phyloP scores from a whole-genome alignment of 129 eudicot genomes.

The Rutidosis leptorrhynchoides region DNA sequence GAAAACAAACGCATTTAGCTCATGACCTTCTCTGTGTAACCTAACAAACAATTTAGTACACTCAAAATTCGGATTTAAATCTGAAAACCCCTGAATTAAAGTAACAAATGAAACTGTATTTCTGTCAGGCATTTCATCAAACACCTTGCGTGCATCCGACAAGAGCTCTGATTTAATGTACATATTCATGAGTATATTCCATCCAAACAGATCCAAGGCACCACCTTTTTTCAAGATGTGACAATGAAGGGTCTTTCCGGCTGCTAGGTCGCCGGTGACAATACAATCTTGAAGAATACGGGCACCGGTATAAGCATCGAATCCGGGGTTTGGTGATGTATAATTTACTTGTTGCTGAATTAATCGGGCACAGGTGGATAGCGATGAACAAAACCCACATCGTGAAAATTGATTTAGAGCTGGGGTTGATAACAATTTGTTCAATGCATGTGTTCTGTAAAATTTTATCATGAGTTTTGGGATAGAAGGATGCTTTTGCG shows the following conservation, averaged over 20 bases:
- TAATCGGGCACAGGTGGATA: slow-evolving; percentile 23
- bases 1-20: slow-evolving; percentile 69
- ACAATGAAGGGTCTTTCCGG: slow-evolving; percentile 56
- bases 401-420: slow-evolving; percentile 4
- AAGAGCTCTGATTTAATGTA: slow-evolving; percentile 40
- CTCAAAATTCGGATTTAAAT: slow-evolving; percentile 25
- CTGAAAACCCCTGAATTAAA: slow-evolving; percentile 48
- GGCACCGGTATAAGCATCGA: slow-evolving; percentile 42
- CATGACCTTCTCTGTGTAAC: slow-evolving; percentile 66
- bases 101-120: slow-evolving; percentile 65
- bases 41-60: slow-evolving; percentile 46
- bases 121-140: slow-evolving; percentile 67
- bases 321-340: slow-evolving; percentile 23
- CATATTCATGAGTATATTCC: slow-evolving; percentile 59
- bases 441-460: slow-evolving; percentile 8
- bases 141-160: slow-evolving; percentile 47
- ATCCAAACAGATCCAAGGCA: slow-evolving; percentile 62
- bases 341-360: slow-evolving; percentile 16
- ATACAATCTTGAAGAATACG: slow-evolving; percentile 45
- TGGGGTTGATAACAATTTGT: slow-evolving; percentile 9
- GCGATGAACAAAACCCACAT: slow-evolving; percentile 22
- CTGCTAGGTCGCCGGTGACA: slow-evolving; percentile 23
- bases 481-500: neutral
- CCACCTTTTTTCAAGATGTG: slow-evolving; percentile 43
- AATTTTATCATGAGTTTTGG: slow-evolving; percentile 28